Percentiles rank a stretch among this genome's conserved stretches.
phyloP scores from a whole-genome alignment of 495 filamentous ascomycete species.

The Xylaria longipes region DNA sequence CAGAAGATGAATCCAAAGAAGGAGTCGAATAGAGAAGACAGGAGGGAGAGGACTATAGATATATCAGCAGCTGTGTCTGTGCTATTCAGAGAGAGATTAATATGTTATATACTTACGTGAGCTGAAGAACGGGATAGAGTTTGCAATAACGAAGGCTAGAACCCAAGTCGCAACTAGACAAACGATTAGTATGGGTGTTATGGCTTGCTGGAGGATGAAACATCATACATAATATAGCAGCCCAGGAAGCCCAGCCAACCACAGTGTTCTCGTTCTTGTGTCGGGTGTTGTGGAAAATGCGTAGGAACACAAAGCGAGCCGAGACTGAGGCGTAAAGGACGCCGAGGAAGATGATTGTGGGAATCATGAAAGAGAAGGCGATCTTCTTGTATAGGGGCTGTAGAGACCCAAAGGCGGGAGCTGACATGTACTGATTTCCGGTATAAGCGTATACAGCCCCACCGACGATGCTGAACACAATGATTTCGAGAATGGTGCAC shows the following conservation, averaged over 20 bases:
- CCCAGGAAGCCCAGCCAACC: conserved; percentile 81
- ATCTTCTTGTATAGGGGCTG: conserved; percentile 78
- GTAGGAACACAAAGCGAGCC: conserved; percentile 87
- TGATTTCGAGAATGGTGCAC: conserved; percentile 83
- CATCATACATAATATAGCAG: conserved; percentile 64
- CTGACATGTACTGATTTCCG: conserved; percentile 81
- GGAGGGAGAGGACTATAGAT: conserved; percentile 68
- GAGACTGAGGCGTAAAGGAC: conserved; percentile 88
- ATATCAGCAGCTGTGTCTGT: conserved; percentile 21
- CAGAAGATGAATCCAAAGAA: conserved; percentile 97
- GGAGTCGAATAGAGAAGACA: conserved; percentile 90
- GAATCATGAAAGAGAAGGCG: conserved; percentile 90
- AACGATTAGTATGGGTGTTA: conserved; percentile 27
- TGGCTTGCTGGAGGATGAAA: background rate
- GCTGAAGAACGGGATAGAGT: conserved; percentile 91
- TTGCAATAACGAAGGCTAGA: conserved; percentile 80
- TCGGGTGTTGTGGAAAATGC: conserved; percentile 74
- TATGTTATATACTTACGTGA: conserved; percentile 54
- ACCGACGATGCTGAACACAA: conserved; percentile 80
- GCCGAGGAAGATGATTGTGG: conserved; percentile 86
- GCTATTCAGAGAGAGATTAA: background rate
- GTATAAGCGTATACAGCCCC: conserved; percentile 79
- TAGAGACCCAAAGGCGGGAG: conserved; percentile 83
- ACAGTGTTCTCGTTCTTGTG: conserved; percentile 81
- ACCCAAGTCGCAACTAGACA: conserved; percentile 70